Percentiles rank a stretch among this genome's conserved stretches.
Conservation (phyloP, 257 asterid genomes). For the Cinchona pubescens region DNA sequence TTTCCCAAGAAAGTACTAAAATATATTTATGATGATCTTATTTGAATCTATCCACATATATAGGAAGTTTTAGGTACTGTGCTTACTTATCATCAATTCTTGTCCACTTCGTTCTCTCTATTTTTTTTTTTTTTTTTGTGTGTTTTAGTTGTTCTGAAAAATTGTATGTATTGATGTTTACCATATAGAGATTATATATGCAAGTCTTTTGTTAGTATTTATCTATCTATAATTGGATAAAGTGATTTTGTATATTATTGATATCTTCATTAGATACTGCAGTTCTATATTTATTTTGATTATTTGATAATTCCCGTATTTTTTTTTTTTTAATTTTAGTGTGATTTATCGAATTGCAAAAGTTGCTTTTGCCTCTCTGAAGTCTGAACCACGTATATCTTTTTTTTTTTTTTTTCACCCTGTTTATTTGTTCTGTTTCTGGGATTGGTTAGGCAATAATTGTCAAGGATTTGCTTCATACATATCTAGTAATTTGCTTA, state of each 20-base stretch:
- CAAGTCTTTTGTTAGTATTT: not conserved
- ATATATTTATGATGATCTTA: constrained; percentile 6
- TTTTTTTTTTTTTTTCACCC: no score
- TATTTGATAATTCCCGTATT: not conserved
- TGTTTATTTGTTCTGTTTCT: not conserved
- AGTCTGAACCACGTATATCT: no score
- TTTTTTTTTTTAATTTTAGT: not conserved
- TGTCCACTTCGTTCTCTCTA: not conserved
- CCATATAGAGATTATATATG: not conserved
- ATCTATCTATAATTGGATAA: not conserved
- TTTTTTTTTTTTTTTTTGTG: not conserved
- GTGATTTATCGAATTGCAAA: not conserved
- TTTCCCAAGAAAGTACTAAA: constrained; percentile 9
- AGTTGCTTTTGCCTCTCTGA: not conserved
- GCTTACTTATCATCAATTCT: not conserved
- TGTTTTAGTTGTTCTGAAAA: not conserved
- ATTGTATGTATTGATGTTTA: not conserved
- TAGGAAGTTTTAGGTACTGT: constrained; percentile 7
- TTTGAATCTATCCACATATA: constrained; percentile 8
- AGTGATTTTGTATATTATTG: not conserved
- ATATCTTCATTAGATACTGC: not conserved
- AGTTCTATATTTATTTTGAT: not conserved
- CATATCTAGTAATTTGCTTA: no score
- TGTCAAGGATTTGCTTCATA: not conserved
- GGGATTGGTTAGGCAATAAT: not conserved